Percentiles rank a stretch among this genome's conserved stretches.
Evolutionary conservation across 768 basidiomycete genomes (phyloP).

Genomic region (Hypholoma sublateritium): DNA sequence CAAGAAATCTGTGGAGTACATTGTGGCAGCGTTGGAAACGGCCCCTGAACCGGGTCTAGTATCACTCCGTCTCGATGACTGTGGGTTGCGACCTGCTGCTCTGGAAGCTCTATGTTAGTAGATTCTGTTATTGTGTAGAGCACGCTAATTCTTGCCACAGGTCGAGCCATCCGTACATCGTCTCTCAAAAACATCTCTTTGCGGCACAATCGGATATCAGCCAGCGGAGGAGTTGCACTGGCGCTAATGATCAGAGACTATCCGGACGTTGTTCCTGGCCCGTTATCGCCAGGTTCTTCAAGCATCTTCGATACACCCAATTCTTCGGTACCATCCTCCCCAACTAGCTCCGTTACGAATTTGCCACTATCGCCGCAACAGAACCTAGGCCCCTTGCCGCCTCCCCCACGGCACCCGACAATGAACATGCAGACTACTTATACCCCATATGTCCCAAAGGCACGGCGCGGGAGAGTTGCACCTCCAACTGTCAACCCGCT

Average conservation of each 20-base stretch:
- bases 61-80: constrained; percentile 88
- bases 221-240: constrained; percentile 85
- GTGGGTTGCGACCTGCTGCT: constrained; percentile 66
- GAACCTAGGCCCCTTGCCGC: constrained; percentile 25
- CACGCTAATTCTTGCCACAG: constrained; percentile 34
- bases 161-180: constrained; percentile 80
- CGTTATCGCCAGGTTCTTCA: constrained; percentile 30
- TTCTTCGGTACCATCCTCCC: constrained; percentile 38
- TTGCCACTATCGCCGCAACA: constrained; percentile 28
- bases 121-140: background rate
- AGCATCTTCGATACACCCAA: constrained; percentile 26
- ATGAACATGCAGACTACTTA: constrained; percentile 68
- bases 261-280: constrained; percentile 65
- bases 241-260: constrained; percentile 98
- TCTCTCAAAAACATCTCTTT: constrained; percentile 87
- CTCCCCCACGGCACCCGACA: constrained; percentile 46
- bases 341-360: constrained; percentile 30
- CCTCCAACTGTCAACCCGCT: constrained; percentile 43
- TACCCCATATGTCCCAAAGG: constrained; percentile 78
- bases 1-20: constrained; percentile 79
- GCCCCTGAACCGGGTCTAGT: constrained; percentile 60
- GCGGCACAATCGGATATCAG: constrained; percentile 82
- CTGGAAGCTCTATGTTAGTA: constrained; percentile 80
- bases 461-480: constrained; percentile 44
- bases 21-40: constrained; percentile 65